phyloP scores from a whole-genome alignment of 2,329 filamentous ascomycete species.

The Hypoxylon sp. region DNA sequence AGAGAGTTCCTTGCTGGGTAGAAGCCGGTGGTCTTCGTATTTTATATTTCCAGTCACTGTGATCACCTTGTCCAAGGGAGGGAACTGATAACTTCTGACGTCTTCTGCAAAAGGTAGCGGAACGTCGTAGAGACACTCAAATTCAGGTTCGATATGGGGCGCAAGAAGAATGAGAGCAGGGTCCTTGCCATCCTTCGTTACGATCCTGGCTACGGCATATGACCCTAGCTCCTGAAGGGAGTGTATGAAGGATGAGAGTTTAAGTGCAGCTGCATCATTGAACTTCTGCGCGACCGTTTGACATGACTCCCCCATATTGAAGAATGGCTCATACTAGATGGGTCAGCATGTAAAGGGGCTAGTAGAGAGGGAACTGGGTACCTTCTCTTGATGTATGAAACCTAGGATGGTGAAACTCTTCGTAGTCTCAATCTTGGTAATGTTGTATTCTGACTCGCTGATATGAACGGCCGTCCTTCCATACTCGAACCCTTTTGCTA shows the following conservation, averaged over 20 bases:
- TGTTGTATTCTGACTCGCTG: slow-evolving; percentile 84
- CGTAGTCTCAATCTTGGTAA: slow-evolving; percentile 86
- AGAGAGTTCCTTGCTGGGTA: slow-evolving; percentile 80
- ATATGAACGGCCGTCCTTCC: slow-evolving; percentile 93
- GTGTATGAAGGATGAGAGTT: slow-evolving; percentile 89
- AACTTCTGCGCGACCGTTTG: slow-evolving; percentile 81
- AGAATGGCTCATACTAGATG: slow-evolving; percentile 80
- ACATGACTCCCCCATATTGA: slow-evolving; percentile 85
- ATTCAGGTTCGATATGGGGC: slow-evolving; percentile 81
- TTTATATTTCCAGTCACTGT: slow-evolving; percentile 87
- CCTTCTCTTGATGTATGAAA: slow-evolving; percentile 81
- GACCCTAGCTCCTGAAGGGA: slow-evolving; percentile 87
- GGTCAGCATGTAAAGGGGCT: slow-evolving; percentile 39
- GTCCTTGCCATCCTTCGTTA: slow-evolving; percentile 84
- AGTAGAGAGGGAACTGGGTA: slow-evolving; percentile 53
- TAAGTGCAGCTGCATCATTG: slow-evolving; percentile 86
- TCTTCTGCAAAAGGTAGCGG: slow-evolving; percentile 96
- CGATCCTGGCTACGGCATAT: slow-evolving; percentile 87
- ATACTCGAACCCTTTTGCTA: slow-evolving; percentile 96
- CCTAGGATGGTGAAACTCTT: slow-evolving; percentile 86
- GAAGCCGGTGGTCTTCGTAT: slow-evolving; percentile 83
- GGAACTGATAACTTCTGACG: slow-evolving; percentile 89
- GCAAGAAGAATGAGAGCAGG: slow-evolving; percentile 83
- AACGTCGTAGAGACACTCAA: slow-evolving; percentile 89
- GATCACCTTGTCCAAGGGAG: slow-evolving; percentile 86